A percentile compares a stretch with the other conserved stretches of the same genome.
Evolutionary conservation across 352 stramenopile species (phyloP).

Genomic region (Pythium angustatum): DNA sequence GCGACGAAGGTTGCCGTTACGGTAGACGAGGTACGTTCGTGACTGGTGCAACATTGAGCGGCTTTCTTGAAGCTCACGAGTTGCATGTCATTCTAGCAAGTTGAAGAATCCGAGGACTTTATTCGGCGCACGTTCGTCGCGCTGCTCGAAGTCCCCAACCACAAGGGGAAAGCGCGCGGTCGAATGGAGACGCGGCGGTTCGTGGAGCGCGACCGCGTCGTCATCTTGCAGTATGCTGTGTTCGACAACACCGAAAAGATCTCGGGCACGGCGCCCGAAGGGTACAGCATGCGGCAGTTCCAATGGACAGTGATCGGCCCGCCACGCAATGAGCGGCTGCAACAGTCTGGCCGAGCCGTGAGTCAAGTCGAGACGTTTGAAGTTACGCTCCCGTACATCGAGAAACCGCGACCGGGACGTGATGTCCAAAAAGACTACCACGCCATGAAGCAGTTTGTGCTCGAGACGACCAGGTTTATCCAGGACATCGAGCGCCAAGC

Average conservation of each 20-base stretch:
- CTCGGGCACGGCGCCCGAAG: not conserved
- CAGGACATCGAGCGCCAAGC: conserved; percentile 3
- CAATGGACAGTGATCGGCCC: conserved; percentile 11
- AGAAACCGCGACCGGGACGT: not conserved
- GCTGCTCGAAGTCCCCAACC: conserved; percentile 1
- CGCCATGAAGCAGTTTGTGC: not conserved
- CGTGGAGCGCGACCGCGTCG: conserved; percentile 6
- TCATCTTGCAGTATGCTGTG: conserved; percentile 9
- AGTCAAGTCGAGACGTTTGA: conserved; percentile 13
- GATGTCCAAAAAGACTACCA: not conserved
- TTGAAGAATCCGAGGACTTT: not conserved
- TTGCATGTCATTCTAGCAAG: not conserved
- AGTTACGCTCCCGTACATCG: not conserved
- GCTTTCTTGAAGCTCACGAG: no score
- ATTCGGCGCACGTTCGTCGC: not conserved
- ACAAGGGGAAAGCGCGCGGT: not conserved
- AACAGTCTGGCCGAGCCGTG: not conserved
- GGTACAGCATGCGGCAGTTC: conserved; percentile 6
- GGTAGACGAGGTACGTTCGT: not conserved
- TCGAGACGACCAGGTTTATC: not conserved
- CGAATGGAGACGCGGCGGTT: conserved; percentile 7
- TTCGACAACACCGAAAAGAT: not conserved
- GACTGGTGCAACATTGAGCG: not conserved
- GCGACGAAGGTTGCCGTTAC: not conserved
- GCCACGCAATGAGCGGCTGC: not conserved